Conservation (phyloP, 331 rosid genomes). For the Malus hybrid region DNA sequence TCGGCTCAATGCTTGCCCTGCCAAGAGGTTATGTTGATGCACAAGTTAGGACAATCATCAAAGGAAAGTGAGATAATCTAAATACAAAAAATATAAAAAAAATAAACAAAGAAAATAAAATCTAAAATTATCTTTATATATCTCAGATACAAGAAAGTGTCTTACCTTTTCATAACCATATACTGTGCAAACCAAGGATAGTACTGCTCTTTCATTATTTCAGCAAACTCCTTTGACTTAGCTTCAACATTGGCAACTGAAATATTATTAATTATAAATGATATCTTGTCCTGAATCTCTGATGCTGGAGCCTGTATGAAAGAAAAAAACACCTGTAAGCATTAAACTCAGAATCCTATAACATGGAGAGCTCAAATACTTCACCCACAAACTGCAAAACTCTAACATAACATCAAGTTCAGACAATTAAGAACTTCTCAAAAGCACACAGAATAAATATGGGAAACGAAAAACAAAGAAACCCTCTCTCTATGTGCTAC, state of each 20-base stretch:
- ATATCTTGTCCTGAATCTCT: constrained; percentile 92
- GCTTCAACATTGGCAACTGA: constrained; percentile 65
- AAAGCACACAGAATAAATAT: background rate
- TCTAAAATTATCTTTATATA: background rate
- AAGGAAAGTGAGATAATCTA: background rate
- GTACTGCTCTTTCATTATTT: constrained; percentile 73
- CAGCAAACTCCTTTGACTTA: constrained; percentile 69
- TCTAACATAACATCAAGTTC: background rate
- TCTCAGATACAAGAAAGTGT: background rate
- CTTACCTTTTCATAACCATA: constrained; percentile 98
- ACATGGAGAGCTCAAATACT: background rate
- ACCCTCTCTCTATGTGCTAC: background rate
- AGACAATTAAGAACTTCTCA: background rate
- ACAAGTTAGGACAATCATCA: background rate
- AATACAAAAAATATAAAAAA: background rate
- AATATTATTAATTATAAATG: constrained; percentile 82
- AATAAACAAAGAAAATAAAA: background rate
- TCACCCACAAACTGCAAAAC: background rate
- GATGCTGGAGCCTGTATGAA: constrained; percentile 81
- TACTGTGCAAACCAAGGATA: constrained; percentile 98
- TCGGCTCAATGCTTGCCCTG: constrained; percentile 98
- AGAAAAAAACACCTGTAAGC: constrained; percentile 5
- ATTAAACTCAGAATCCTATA: background rate
- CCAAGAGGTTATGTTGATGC: background rate
- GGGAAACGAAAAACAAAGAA: background rate